Evolutionary conservation across 306 rosid species (phyloP).

Genomic region (Phaseolus lunatus): DNA sequence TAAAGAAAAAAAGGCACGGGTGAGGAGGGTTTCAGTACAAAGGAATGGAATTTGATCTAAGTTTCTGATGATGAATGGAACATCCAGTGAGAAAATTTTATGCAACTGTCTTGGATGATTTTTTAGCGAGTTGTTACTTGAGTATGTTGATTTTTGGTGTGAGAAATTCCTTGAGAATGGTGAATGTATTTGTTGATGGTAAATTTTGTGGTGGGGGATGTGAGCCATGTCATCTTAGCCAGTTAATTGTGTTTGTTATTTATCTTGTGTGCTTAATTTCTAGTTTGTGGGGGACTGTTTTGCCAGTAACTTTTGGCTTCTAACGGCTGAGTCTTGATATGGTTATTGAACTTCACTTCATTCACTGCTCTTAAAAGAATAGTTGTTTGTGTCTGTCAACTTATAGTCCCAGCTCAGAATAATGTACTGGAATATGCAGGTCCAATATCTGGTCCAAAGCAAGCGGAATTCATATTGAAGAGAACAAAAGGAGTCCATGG

Average conservation of each 20-base stretch:
- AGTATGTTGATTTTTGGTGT: conserved; percentile 17
- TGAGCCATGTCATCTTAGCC: conserved; percentile 10
- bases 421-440: conserved; percentile 60
- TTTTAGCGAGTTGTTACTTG: background rate
- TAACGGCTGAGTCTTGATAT: background rate
- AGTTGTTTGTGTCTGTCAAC: conserved; percentile 20
- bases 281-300: background rate
- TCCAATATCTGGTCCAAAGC: conserved; percentile 88
- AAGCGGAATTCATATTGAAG: conserved; percentile 84
- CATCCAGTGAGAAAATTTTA: background rate
- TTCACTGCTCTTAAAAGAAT: conserved; percentile 6
- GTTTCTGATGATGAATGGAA: background rate
- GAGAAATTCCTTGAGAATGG: conserved; percentile 1
- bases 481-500: conserved; percentile 89
- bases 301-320: background rate
- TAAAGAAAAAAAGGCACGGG: background rate
- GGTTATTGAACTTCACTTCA: conserved; percentile 10
- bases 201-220: conserved; percentile 17
- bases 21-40: conserved; percentile 6
- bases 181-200: conserved; percentile 5
- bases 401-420: conserved; percentile 27
- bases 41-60: background rate
- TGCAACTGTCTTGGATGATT: conserved; percentile 9
- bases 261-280: conserved; percentile 25
- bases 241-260: conserved; percentile 13